Percentiles rank a stretch among this genome's conserved stretches.
These are phyloP conservation scores for Malbranchea zuffiana DNA, from an alignment of 2,329 filamentous ascomycete species.

Conservation along the genomic window DNA sequence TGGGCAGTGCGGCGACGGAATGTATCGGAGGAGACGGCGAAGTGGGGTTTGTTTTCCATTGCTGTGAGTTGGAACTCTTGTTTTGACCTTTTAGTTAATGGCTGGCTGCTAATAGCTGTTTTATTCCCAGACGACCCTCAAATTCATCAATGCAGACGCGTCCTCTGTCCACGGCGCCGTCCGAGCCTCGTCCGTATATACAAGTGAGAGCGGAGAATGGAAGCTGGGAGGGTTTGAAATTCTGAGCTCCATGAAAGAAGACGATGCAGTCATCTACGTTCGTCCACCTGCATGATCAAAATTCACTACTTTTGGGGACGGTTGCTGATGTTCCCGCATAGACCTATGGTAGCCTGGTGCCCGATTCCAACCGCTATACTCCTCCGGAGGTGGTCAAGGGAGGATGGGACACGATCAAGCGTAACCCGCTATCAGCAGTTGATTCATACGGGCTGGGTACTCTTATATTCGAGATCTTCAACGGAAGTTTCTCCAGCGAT, in stretches of 20 bases:
- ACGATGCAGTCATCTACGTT: conserved; percentile 84
- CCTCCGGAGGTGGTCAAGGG: conserved; percentile 75
- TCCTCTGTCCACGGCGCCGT: conserved; percentile 82
- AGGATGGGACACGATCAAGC: conserved; percentile 88
- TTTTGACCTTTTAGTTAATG: background rate
- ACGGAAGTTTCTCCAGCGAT: conserved; percentile 65
- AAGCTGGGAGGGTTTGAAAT: conserved; percentile 90
- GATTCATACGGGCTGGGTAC: conserved; percentile 82
- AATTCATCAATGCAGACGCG: conserved; percentile 92
- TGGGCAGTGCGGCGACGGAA: conserved; percentile 88
- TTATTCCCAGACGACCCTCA: conserved; percentile 63
- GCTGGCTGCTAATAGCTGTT: background rate
- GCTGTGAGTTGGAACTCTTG: conserved; percentile 47
- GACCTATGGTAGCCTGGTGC: conserved; percentile 78
- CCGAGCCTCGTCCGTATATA: conserved; percentile 77
- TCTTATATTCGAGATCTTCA: conserved; percentile 83
- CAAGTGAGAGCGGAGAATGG: conserved; percentile 95
- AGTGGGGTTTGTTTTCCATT: conserved; percentile 86
- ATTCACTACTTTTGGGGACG: background rate
- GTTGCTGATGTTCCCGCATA: conserved; percentile 26
- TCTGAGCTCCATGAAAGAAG: conserved; percentile 88
- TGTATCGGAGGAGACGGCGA: conserved; percentile 79
- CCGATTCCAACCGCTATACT: conserved; percentile 72
- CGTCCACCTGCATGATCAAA: conserved; percentile 15
- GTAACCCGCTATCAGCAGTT: conserved; percentile 65